Percentiles rank a stretch among this genome's conserved stretches.
Conservation (phyloP, 208 protist genomes). For the Trypanosoma melophagium region DNA sequence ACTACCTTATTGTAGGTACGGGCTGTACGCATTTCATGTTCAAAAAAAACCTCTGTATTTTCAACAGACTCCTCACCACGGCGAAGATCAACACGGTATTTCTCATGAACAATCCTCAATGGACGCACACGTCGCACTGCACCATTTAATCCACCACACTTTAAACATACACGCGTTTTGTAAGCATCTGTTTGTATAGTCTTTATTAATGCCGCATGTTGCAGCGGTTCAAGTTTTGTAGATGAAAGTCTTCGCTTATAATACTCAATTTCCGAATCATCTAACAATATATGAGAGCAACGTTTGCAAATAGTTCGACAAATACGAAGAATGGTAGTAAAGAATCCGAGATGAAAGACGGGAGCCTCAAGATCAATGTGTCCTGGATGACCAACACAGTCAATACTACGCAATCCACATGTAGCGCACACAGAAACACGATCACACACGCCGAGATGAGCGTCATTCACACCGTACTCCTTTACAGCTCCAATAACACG, state of each 20-base stretch:
- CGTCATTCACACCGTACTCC: constrained; percentile 89
- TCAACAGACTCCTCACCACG: constrained; percentile 64
- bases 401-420: constrained; percentile 85
- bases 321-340: constrained; percentile 92
- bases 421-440: constrained; percentile 89
- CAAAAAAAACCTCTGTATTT: constrained; percentile 34
- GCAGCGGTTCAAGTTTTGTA: constrained; percentile 58
- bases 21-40: constrained; percentile 51
- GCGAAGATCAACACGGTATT: constrained; percentile 72
- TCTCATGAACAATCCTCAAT: constrained; percentile 82
- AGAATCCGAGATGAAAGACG: constrained; percentile 98
- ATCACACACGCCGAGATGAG: constrained; percentile 89
- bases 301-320: constrained; percentile 98
- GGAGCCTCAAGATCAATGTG: constrained; percentile 97
- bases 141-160: constrained; percentile 95
- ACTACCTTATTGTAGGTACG: constrained; percentile 59
- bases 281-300: constrained; percentile 92
- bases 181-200: constrained; percentile 85
- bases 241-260: constrained; percentile 55
- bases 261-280: constrained; percentile 69
- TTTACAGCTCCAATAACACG: constrained; percentile 65
- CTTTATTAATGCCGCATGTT: constrained; percentile 68
- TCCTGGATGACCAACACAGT: constrained; percentile 99
- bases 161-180: constrained; percentile 90
- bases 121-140: constrained; percentile 75